These are phyloP conservation scores for Hypoxylon sp. DNA, from an alignment of 2,329 filamentous ascomycete species.

Conservation along the genomic window DNA sequence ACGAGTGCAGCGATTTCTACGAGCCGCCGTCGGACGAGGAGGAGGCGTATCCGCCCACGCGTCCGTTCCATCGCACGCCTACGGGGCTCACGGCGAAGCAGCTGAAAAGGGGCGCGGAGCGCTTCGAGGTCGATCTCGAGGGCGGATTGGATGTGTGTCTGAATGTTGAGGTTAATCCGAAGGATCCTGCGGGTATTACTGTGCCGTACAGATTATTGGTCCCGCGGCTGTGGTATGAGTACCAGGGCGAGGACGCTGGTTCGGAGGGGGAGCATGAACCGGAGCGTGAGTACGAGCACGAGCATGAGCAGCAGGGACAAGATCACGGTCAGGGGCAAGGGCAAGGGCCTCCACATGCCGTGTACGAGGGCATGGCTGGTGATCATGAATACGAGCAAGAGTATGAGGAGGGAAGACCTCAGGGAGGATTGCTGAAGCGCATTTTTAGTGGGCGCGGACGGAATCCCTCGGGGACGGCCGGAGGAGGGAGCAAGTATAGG, in stretches of 20 bases:
- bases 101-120: conserved; percentile 66
- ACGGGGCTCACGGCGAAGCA: conserved; percentile 77
- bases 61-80: conserved; percentile 76
- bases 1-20: conserved; percentile 35
- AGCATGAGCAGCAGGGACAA: conserved; percentile 5
- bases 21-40: conserved; percentile 4
- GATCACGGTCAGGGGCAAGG: conserved; percentile 2
- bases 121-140: conserved; percentile 79
- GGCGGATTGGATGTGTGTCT: conserved; percentile 88
- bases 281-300: conserved; percentile 9
- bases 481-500: conserved; percentile 30
- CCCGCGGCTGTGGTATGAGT: conserved; percentile 78
- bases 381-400: conserved; percentile 12
- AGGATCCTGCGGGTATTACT: conserved; percentile 89
- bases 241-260: conserved; percentile 58
- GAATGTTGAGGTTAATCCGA: conserved; percentile 89
- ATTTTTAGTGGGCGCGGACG: conserved; percentile 46
- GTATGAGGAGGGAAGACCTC: conserved; percentile 5
- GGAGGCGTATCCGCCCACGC: conserved; percentile 24
- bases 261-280: conserved; percentile 11
- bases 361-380: conserved; percentile 12
- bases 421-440: conserved; percentile 41
- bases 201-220: conserved; percentile 89
- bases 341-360: background rate
- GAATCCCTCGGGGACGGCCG: background rate